phyloP scores from a whole-genome alignment of 129 eudicot species.

The Solidago caesia region DNA sequence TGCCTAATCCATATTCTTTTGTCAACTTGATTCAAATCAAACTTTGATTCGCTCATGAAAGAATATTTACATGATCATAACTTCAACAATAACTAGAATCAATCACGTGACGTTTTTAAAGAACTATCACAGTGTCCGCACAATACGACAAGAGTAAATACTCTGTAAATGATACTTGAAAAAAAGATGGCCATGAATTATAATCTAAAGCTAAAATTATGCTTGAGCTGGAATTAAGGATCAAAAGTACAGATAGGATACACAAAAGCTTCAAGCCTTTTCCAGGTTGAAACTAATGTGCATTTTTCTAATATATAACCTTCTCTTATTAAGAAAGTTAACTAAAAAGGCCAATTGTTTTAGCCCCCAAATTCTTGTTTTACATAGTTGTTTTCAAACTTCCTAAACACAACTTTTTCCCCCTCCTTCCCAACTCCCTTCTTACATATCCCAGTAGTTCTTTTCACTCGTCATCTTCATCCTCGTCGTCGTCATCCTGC shows the following conservation, averaged over 20 bases:
- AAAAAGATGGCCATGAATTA: neutral
- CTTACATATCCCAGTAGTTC: neutral
- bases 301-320: constrained; percentile 17
- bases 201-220: constrained; percentile 10
- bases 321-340: constrained; percentile 5
- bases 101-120: too few species aligned
- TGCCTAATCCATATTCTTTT: too few species aligned
- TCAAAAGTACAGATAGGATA: constrained; percentile 33
- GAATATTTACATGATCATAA: too few species aligned
- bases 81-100: too few species aligned
- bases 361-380: constrained; percentile 25
- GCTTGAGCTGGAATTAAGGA: constrained; percentile 19
- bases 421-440: neutral
- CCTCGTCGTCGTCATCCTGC: constrained; percentile 35
- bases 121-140: too few species aligned
- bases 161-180: neutral
- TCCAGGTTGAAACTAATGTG: constrained; percentile 11
- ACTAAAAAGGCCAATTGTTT: constrained; percentile 10
- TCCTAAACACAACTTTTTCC: neutral
- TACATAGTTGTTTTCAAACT: constrained; percentile 15
- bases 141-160: too few species aligned
- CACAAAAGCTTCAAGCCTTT: constrained; percentile 15
- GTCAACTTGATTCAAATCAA: too few species aligned
- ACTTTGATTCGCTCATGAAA: too few species aligned
- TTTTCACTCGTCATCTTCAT: constrained; percentile 53